Evolutionary conservation across 1,139 yeast species (phyloP), one percentile per base, ranked within the genome.

Genomic region (Kodamaea ohmeri): DNA sequence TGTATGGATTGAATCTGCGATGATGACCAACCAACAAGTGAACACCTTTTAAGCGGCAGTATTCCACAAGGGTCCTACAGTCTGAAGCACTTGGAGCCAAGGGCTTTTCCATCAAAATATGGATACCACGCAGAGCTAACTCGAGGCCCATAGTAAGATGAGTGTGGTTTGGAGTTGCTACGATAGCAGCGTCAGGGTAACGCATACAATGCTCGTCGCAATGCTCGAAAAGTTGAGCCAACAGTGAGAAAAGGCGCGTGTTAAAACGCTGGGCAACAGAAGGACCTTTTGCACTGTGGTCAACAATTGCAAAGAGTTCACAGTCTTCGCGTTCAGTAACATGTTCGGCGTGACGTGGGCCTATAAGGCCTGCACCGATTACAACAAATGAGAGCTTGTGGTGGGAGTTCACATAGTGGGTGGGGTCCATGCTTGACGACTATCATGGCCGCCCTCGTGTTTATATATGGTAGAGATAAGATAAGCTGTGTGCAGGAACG

Each of bases 131-230:
- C 6, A 55, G 42, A 6, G 72, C 71, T 44, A 69, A 56, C 37
- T 58, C 53, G 21, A 60, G 50, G 9, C 69, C 61, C 34, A 69
- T 48, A 15, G 53, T 48, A 4, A 66, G 58, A 47, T 67, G 73
- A 1, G 73, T 64, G 38, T 65, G 67, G 46, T 67, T 68, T 1
- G 74, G 74, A 2, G 73, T 68, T 34, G 71, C 67, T 3, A 68
- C 58, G 6, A 68, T 66, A 11, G 73, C 74, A 1, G 71, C 74
- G 34, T 65, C 62, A 1, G 73, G 73, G 24, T 58, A 61, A 16
- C 49, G 42, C 4, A 58, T 37, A 13, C 45, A 40, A 26, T 52
- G 51, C 4, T 38, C 27, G 21, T 57, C 53, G 45, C 71, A 65
- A 40, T 52, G 53, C 7, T 44, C 44, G 14, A 63, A 52, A 56